Evolutionary conservation across 495 filamentous ascomycete genomes (phyloP).

Genomic region (Copromyces sp.): DNA sequence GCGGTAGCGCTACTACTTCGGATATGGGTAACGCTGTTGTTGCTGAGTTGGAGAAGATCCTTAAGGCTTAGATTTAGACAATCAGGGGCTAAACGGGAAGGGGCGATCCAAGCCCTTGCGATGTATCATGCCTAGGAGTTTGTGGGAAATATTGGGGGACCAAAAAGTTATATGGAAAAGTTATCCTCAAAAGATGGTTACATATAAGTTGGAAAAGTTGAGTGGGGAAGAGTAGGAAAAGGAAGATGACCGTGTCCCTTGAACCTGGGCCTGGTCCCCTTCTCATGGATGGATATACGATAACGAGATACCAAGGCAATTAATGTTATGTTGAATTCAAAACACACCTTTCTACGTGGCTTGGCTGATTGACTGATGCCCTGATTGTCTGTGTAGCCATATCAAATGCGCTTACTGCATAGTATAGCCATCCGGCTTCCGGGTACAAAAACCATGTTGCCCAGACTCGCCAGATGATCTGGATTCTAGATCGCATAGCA

Average conservation of each 20-base stretch:
- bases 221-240: not conserved
- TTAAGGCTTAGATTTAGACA: slow-evolving; percentile 23
- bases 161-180: not conserved
- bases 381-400: not conserved
- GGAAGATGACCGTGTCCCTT: not conserved
- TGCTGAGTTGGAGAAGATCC: slow-evolving; percentile 50
- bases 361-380: not conserved
- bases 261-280: not conserved
- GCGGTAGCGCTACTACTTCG: slow-evolving; percentile 58
- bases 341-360: not conserved
- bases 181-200: not conserved
- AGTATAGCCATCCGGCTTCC: not conserved
- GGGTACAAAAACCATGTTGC: not conserved
- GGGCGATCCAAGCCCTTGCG: not conserved
- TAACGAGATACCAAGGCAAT: not conserved
- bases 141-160: not conserved
- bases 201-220: not conserved
- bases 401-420: not conserved
- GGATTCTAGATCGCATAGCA: not conserved
- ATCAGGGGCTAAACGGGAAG: not conserved
- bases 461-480: not conserved
- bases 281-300: not conserved
- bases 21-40: slow-evolving; percentile 79
- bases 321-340: not conserved
- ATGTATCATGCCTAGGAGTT: not conserved